Evolutionary conservation across 108 stramenopile species (phyloP).

Genomic region (Nitzschia sp.): DNA sequence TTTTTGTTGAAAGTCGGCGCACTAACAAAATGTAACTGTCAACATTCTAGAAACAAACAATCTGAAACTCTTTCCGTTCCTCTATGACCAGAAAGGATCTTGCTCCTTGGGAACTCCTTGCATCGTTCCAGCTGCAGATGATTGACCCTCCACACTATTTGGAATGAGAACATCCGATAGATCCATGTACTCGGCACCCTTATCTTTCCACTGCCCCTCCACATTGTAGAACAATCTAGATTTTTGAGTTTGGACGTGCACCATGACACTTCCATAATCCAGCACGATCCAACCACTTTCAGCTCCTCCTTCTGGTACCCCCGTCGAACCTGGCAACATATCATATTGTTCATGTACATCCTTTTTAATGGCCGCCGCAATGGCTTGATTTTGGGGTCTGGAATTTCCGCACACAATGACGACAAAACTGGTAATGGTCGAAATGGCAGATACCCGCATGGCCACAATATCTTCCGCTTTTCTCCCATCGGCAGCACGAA

Average conservation of each 20-base stretch:
- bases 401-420: constrained; percentile 82
- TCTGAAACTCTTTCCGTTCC: neutral
- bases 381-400: constrained; percentile 94
- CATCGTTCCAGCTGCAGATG: constrained; percentile 31
- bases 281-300: constrained; percentile 93
- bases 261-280: constrained; percentile 92
- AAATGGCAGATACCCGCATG: constrained; percentile 67
- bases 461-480: constrained; percentile 90
- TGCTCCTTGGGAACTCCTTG: constrained; percentile 36
- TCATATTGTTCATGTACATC: constrained; percentile 72
- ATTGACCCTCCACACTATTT: constrained; percentile 21
- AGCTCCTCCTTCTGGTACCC: constrained; percentile 85
- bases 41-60: neutral
- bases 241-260: constrained; percentile 93
- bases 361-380: constrained; percentile 77
- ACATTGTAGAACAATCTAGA: constrained; percentile 89
- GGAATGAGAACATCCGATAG: constrained; percentile 58
- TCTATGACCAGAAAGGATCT: constrained; percentile 86
- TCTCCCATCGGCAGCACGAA: constrained; percentile 81
- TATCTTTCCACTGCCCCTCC: constrained; percentile 80
- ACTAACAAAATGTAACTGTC: too few species aligned
- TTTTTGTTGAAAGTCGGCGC: too few species aligned
- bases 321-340: constrained; percentile 53
- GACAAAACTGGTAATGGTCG: constrained; percentile 77
- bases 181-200: constrained; percentile 73